These are phyloP conservation scores for Millerozyma miso DNA, from an alignment of 805 yeast genomes.

Conservation along the genomic window DNA sequence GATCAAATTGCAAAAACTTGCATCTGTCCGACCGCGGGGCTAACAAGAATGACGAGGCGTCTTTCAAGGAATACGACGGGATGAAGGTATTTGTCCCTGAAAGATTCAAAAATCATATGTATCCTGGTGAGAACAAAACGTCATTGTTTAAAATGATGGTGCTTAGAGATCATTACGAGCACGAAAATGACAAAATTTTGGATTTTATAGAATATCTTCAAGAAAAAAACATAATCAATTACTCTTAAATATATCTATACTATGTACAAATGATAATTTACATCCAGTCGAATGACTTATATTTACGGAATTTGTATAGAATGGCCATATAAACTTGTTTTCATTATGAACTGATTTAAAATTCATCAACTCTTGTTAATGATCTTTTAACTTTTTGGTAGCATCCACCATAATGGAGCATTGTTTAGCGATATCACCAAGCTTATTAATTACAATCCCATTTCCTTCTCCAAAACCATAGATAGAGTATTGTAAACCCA, in stretches of 20 bases:
- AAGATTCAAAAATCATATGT: slow-evolving; percentile 13
- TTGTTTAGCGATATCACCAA: slow-evolving; percentile 76
- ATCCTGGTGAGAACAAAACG: slow-evolving; percentile 6
- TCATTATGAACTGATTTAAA: too few species aligned
- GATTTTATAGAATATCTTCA: slow-evolving; percentile 34
- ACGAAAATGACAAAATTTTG: slow-evolving; percentile 31
- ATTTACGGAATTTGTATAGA: too few species aligned
- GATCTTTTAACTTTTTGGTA: slow-evolving; percentile 56
- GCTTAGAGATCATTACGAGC: slow-evolving; percentile 30
- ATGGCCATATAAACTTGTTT: too few species aligned
- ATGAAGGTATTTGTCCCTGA: slow-evolving; percentile 22
- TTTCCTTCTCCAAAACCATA: slow-evolving; percentile 84
- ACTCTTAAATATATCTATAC: too few species aligned
- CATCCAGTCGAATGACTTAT: too few species aligned
- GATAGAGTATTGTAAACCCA: slow-evolving; percentile 75
- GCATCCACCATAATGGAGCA: slow-evolving; percentile 75
- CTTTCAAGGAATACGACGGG: background rate
- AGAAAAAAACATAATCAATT: slow-evolving; percentile 23
- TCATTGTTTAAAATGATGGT: slow-evolving; percentile 29
- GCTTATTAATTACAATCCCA: slow-evolving; percentile 59
- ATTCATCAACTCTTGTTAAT: too few species aligned
- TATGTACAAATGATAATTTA: slow-evolving; percentile 4
- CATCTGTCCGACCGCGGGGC: slow-evolving; percentile 16
- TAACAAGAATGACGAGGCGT: background rate
- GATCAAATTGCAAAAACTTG: slow-evolving; percentile 33